Evolutionary conservation across 352 stramenopile species (phyloP).

Genomic region (Thalassiosira mediterranea): DNA sequence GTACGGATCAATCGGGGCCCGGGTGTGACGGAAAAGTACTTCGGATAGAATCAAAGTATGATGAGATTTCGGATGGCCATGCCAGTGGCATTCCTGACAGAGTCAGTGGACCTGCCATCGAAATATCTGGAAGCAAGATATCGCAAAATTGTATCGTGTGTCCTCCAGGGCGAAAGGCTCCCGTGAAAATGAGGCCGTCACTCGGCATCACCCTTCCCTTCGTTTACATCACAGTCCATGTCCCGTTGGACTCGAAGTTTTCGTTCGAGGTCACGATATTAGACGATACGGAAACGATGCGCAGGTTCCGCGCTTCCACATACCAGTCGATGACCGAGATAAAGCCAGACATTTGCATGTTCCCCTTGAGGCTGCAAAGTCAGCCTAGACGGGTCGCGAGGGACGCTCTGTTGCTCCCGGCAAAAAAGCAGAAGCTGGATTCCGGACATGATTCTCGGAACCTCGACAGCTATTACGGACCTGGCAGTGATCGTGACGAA

Average conservation of each 20-base stretch:
- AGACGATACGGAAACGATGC: slow-evolving; percentile 95
- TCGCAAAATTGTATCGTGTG: slow-evolving; percentile 96
- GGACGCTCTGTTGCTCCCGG: slow-evolving; percentile 24
- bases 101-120: slow-evolving; percentile 89
- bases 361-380: slow-evolving; percentile 95
- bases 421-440: slow-evolving; percentile 16
- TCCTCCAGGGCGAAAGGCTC: slow-evolving; percentile 62
- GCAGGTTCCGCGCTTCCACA: slow-evolving; percentile 94
- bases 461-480: slow-evolving; percentile 10
- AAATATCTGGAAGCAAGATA: slow-evolving; percentile 95
- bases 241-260: slow-evolving; percentile 95
- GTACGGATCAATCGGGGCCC: not conserved
- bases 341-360: slow-evolving; percentile 97
- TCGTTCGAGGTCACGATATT: slow-evolving; percentile 97
- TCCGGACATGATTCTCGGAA: slow-evolving; percentile 1
- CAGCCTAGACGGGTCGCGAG: slow-evolving; percentile 9
- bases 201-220: slow-evolving; percentile 96
- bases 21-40: slow-evolving; percentile 2
- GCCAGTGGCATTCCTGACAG: slow-evolving; percentile 88
- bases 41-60: slow-evolving; percentile 87
- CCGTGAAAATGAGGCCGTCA: slow-evolving; percentile 90
- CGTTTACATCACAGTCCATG: slow-evolving; percentile 97
- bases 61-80: slow-evolving; percentile 95
- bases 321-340: slow-evolving; percentile 96
- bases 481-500: slow-evolving; percentile 1